These are phyloP conservation scores for Fraxinus ornus DNA, from an alignment of 305 asterid species.

Conservation along the genomic window DNA sequence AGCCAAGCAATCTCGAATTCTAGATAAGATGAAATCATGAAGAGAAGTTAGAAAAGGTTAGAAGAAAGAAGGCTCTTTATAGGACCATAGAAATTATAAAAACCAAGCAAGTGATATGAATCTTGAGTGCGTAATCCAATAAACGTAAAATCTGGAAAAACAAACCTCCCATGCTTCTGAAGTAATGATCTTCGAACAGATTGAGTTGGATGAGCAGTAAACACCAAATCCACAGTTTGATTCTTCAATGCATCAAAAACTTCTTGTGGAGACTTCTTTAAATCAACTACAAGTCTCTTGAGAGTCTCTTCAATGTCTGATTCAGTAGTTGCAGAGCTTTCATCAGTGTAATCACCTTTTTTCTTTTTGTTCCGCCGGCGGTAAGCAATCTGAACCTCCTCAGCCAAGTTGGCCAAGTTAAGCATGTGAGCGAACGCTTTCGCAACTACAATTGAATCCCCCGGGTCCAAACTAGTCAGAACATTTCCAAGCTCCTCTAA, in stretches of 20 bases:
- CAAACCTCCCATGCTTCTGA: slow-evolving; percentile 54
- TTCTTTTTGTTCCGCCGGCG: slow-evolving; percentile 45
- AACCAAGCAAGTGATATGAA: neutral
- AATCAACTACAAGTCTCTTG: slow-evolving; percentile 43
- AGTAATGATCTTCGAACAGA: slow-evolving; percentile 53
- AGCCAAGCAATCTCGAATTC: slow-evolving; percentile 37
- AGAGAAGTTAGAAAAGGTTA: neutral
- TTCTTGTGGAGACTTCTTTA: slow-evolving; percentile 53
- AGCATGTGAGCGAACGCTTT: slow-evolving; percentile 60
- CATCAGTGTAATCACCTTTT: slow-evolving; percentile 49
- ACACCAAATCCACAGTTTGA: slow-evolving; percentile 51
- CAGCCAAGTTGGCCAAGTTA: slow-evolving; percentile 57
- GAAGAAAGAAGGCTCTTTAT: neutral
- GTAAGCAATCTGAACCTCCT: slow-evolving; percentile 56
- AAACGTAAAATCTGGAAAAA: neutral
- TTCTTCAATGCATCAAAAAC: slow-evolving; percentile 53
- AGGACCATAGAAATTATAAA: neutral
- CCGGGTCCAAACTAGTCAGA: slow-evolving; percentile 53
- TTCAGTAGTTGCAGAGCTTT: slow-evolving; percentile 49
- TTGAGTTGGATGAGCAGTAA: slow-evolving; percentile 58
- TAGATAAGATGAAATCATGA: neutral
- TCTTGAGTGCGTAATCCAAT: neutral
- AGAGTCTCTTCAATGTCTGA: slow-evolving; percentile 53
- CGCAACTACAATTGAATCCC: slow-evolving; percentile 53
- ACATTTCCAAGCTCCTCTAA: slow-evolving; percentile 50